Evolutionary conservation across 164 flowering plant species (phyloP), one percentile per base, ranked within the genome.

Genomic region (Macadamia tetraphylla): DNA sequence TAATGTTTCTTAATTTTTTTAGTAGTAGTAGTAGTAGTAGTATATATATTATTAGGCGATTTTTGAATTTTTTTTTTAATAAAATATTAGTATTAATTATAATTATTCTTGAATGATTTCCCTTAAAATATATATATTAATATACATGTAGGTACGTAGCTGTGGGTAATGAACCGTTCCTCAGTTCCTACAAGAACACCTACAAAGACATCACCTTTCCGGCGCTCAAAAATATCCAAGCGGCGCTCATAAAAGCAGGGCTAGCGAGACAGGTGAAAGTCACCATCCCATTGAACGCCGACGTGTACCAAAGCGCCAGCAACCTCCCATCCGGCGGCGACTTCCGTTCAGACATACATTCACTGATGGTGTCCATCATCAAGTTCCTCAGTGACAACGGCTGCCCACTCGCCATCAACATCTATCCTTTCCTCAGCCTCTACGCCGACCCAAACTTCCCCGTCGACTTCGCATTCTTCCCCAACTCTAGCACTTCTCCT

Each of bases 371-470:
- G 73, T 78, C 84, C 70, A 89, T 92, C 51, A 58, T 89, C 77
- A 83, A 83, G 65, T 92, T 95, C 84, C 87, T 95, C 10, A 75
- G 74, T 56, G 78, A 89, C 74, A 90, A 81, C 48, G 84, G 61
- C 1, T 79, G 70, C 29, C 89, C 93, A 2, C 70, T 95, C 46
- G 86, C 88, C 68, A 78, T 95, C 82, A 95, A 92, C 83, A 91
- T 95, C 74, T 94, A 92, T 75, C 97, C 99, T 0, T 94, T 88
- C 79, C 92, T 92, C 52, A 92, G 95, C 79, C 94, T 95, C 52
- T 60, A 90, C 53, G 81, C 80, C 0, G 98, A 92, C 71, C 85
- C 98, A 13, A 49, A 91, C 71, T 92, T 92, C 82, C 98, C 98
- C 0, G n/a, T 82, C 0, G 98, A 95, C 14, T 95, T 62, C 42